Percentiles rank a stretch among this genome's conserved stretches.
phyloP scores from a whole-genome alignment of 441 rosid genomes.

The Lepidium campestre region DNA sequence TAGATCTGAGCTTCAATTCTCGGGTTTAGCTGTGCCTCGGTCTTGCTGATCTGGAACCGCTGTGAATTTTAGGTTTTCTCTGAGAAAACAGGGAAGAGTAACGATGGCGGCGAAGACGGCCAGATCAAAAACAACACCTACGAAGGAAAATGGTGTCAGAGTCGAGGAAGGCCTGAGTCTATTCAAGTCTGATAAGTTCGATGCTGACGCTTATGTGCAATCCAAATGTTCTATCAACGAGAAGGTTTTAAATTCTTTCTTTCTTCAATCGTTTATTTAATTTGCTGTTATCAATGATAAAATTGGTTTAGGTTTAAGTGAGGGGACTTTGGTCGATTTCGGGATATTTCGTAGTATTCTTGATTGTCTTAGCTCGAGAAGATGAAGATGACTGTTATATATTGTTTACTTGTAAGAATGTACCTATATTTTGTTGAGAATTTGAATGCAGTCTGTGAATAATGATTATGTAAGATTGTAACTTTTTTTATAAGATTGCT shows the following conservation, averaged over 20 bases:
- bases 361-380: neutral
- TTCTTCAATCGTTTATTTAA: neutral
- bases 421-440: too few relatives aligned
- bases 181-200: slow-evolving; percentile 91
- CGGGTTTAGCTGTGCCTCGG: neutral
- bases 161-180: slow-evolving; percentile 75
- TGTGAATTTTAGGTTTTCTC: neutral
- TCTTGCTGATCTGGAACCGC: slow-evolving; percentile 8
- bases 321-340: neutral
- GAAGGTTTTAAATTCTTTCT: slow-evolving; percentile 41
- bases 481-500: too few relatives aligned
- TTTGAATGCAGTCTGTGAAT: neutral
- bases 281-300: neutral
- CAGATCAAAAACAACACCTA: slow-evolving; percentile 58
- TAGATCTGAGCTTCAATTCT: slow-evolving; percentile 9
- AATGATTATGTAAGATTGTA: neutral
- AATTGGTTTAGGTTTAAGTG: neutral
- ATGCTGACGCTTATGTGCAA: slow-evolving; percentile 87
- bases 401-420: neutral
- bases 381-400: neutral
- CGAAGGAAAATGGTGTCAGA: slow-evolving; percentile 66
- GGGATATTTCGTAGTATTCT: neutral
- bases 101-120: slow-evolving; percentile 65
- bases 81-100: neutral
- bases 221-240: slow-evolving; percentile 93